Evolutionary conservation across 768 basidiomycete species (phyloP), one percentile per base, ranked within the genome.

Genomic region (Auriscalpium orientale): DNA sequence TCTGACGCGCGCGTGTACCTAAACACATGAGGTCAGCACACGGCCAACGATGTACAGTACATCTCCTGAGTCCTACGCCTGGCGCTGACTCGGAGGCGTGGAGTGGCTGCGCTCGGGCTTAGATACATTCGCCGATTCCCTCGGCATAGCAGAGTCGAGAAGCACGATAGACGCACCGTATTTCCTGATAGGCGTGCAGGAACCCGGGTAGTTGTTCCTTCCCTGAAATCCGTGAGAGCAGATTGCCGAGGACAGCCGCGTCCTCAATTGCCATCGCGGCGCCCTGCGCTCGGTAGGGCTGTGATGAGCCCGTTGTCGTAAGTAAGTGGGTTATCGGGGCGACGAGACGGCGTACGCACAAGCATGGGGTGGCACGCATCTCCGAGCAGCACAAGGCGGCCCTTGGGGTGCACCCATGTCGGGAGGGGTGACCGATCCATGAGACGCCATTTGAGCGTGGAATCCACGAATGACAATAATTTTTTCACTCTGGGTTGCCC

Each of bases 221-320:
- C 22, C 68, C 66, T 0, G 76, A 69, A 46, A 85, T 62, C 21
- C 67, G 75, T 0, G 79, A 78, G 60, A 85, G 73, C 13, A 84
- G 71, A 52, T 74, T 66, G 15, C 71, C 71, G 20, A 79, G 65
- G 10, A 78, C 75, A 0, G 78, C 76, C 0, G 74, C 75, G 59
- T 79, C 81, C 64, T 82, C 81, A 43, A 82, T 70, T 59, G 80
- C 67, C 65, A 72, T 73, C 5, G 74, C 74, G 1, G 74, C 73
- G 20, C 74, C 74, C 55, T 76, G 74, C 0, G 74, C 74, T 48
- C 74, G 71, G 64, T 76, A 76, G 1, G 74, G 74, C 71, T 72
- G 50, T 3, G 47, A 21, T 12, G 4, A 16, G 40, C n/a, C n/a
- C n/a, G n/a, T n/a, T n/a, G 53, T 33, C n/a, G 53, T 8, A 12